Evolutionary conservation across 2,329 filamentous ascomycete species (phyloP).

Genomic region (Diaporthe destruens): DNA sequence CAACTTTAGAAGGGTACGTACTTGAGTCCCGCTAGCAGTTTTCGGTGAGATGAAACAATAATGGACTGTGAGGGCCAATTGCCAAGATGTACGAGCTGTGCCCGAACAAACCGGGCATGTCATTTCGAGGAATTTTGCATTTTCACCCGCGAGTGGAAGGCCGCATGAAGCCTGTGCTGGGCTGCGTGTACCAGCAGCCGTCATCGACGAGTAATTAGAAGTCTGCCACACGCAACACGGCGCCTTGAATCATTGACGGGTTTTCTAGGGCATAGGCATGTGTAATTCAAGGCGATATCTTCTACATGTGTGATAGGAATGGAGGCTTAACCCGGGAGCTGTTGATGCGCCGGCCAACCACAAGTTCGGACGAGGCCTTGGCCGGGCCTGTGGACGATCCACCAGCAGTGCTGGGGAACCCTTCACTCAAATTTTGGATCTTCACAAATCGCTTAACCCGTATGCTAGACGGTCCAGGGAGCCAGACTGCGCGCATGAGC

Average conservation of each 20-base stretch:
- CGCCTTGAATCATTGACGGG: background rate
- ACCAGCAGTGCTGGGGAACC: slow-evolving; percentile 4
- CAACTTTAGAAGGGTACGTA: no score
- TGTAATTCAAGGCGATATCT: background rate
- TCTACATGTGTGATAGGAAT: background rate
- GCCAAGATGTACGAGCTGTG: no score
- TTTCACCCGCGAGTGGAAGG: background rate
- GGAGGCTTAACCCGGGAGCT: background rate
- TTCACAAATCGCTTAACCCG: background rate
- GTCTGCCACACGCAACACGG: no score
- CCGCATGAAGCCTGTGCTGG: background rate
- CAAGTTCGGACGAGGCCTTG: background rate
- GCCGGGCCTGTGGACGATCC: background rate
- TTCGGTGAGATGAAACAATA: background rate
- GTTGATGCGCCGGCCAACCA: slow-evolving; percentile 13
- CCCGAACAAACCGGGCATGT: background rate
- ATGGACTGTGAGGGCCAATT: background rate
- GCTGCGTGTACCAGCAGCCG: background rate
- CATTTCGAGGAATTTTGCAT: background rate
- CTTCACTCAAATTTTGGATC: background rate
- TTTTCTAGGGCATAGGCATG: background rate
- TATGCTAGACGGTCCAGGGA: background rate
- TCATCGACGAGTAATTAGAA: background rate
- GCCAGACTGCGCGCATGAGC: background rate
- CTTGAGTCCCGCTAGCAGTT: background rate